A percentile compares a stretch with the other conserved stretches of the same genome.
These are phyloP conservation scores for Cutaneotrichosporon sp. DNA, from an alignment of 1,284 basidiomycete species.

Conservation along the genomic window DNA sequence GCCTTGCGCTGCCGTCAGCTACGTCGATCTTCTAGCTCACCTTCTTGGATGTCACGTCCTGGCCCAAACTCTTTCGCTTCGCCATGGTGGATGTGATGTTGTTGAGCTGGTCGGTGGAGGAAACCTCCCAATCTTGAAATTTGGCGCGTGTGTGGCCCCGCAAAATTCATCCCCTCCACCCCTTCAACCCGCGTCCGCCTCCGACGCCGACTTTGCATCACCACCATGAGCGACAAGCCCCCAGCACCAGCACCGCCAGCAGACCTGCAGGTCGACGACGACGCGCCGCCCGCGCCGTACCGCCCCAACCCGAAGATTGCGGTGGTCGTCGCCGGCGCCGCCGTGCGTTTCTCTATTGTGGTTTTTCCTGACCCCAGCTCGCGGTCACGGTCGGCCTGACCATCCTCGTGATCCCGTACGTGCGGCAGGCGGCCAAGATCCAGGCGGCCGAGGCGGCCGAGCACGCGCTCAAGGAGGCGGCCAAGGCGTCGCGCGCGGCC, in stretches of 20 bases:
- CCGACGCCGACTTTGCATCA: constrained; percentile 3
- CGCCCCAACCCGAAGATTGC: constrained; percentile 42
- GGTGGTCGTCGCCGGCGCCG: constrained; percentile 43
- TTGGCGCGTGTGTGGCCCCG: constrained; percentile 20
- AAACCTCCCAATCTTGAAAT: constrained; percentile 10
- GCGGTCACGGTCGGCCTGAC: constrained; percentile 43
- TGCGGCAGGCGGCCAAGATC: constrained; percentile 37
- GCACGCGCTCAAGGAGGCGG: constrained; percentile 20
- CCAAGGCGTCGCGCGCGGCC: neutral
- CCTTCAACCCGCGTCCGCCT: neutral
- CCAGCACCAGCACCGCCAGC: neutral
- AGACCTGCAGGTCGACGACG: constrained; percentile 6
- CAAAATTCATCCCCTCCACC: constrained; percentile 12
- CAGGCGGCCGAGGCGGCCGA: constrained; percentile 33
- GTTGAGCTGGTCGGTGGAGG: neutral
- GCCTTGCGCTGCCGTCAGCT: constrained; percentile 20
- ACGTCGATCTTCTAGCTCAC: constrained; percentile 4
- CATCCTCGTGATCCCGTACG: constrained; percentile 38
- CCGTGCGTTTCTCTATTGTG: constrained; percentile 31
- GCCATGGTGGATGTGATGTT: constrained; percentile 21
- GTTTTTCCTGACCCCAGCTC: constrained; percentile 28
- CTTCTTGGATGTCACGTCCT: constrained; percentile 16
- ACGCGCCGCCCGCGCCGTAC: constrained; percentile 15
- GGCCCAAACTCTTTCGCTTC: constrained; percentile 22
- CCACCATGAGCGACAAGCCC: constrained; percentile 1